Evolutionary conservation across 2,329 filamentous ascomycete species (phyloP).

Genomic region (Fusarium udum): DNA sequence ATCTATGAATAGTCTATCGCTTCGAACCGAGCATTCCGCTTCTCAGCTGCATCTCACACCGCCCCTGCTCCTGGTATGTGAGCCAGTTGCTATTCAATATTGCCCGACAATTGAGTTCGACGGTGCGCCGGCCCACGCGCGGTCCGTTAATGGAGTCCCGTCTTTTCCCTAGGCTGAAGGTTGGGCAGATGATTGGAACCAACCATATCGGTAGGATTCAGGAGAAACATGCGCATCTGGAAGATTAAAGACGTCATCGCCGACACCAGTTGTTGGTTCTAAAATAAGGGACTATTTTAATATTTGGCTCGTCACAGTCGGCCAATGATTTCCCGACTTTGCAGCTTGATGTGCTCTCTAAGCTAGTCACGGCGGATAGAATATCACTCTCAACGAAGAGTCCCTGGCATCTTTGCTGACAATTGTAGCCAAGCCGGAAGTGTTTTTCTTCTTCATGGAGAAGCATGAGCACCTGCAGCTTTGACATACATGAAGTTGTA

Average conservation of each 20-base stretch:
- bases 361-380: not conserved
- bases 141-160: slow-evolving; percentile 44
- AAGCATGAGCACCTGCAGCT: slow-evolving; percentile 34
- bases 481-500: slow-evolving; percentile 42
- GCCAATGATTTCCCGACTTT: not conserved
- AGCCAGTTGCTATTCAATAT: slow-evolving; percentile 19
- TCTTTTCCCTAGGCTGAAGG: slow-evolving; percentile 43
- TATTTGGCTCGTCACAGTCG: not conserved
- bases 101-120: slow-evolving; percentile 41
- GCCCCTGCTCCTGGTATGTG: slow-evolving; percentile 17
- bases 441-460: not conserved
- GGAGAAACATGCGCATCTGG: slow-evolving; percentile 25
- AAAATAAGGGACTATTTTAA: slow-evolving; percentile 1
- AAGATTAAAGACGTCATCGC: slow-evolving; percentile 28
- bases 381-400: not conserved
- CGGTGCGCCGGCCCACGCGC: slow-evolving; percentile 42
- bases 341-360: not conserved
- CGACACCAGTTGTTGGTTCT: slow-evolving; percentile 10
- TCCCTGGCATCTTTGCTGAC: slow-evolving; percentile 2
- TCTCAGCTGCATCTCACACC: slow-evolving; percentile 25
- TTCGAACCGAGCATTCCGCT: not conserved
- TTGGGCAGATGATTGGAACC: slow-evolving; percentile 36
- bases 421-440: slow-evolving; percentile 8
- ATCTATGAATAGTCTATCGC: not conserved
- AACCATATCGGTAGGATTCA: slow-evolving; percentile 33